Evolutionary conservation across 768 basidiomycete species (phyloP), one percentile per base, ranked within the genome.

Genomic region (Leucosporidium scottii): DNA sequence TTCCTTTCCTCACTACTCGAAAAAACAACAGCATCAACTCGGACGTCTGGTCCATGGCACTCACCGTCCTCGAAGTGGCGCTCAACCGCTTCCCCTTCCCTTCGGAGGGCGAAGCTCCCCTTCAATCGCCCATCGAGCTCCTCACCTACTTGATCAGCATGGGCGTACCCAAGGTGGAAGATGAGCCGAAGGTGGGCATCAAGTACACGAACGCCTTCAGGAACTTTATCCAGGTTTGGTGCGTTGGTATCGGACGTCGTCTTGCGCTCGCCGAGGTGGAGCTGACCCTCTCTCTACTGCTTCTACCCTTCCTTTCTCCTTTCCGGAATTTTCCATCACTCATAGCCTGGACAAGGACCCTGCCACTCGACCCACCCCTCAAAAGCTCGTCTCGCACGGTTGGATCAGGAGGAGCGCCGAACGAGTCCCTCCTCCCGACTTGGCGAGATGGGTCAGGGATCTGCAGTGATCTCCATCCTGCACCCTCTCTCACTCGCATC

Each of bases 21-120:
- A n/a, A 4, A 25, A 21, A 4, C 27, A 7, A 28, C 59, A 69
- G 70, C 10, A 70, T 73, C 62, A 70, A 91, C 65, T 91, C 93
- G 48, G 93, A 99, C 77, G 93, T 99, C 28, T 99, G 96, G 96
- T 97, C 93, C 1, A 88, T 92, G 20, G 96, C 94, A 28, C 88
- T 99, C 55, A 90, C 93, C 0, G 83, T 99, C 44, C 83, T 98
- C 73, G 96, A 98, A 79, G 85, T 99, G 28, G 89, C 93, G 8
- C 85, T 90, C 75, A 96, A 94, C 75, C 85, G 89, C 51, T 97
- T 96, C 82, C 96, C 96, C 15, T 98, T 96, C 81, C 89, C 93
- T 3, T 67, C 73, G 1, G 74, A 75, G 15, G 78, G 77, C 44
- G 49, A 61, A 65, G 85, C 84, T 48, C 91, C 96, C 76, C 82